phyloP scores from a whole-genome alignment of 495 filamentous ascomycete species.

The Hyaloscypha variabilis region DNA sequence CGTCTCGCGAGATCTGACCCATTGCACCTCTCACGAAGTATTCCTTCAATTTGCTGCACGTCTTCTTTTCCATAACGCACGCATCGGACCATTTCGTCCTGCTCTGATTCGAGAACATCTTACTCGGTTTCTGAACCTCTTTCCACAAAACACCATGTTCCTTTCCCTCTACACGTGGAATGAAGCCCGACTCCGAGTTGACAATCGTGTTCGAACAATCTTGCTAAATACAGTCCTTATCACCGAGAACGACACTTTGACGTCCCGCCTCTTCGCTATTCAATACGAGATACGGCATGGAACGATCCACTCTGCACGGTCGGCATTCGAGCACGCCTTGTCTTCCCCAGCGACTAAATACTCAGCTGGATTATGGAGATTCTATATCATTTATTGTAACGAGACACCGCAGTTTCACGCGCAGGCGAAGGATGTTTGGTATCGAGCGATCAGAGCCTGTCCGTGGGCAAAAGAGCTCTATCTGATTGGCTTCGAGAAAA shows the following conservation, averaged over 20 bases:
- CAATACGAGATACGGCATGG: slow-evolving; percentile 62
- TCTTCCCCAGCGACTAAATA: slow-evolving; percentile 36
- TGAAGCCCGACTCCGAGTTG: slow-evolving; percentile 65
- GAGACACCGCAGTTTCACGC: slow-evolving; percentile 17
- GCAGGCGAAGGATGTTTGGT: slow-evolving; percentile 61
- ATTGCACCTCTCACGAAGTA: slow-evolving; percentile 46
- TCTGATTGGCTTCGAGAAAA: slow-evolving; percentile 57
- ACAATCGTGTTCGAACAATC: slow-evolving; percentile 70
- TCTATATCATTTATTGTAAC: slow-evolving; percentile 60
- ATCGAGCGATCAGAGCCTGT: slow-evolving; percentile 69
- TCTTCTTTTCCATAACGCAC: slow-evolving; percentile 70
- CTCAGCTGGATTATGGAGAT: slow-evolving; percentile 62
- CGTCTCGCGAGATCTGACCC: slow-evolving; percentile 30
- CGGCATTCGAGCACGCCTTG: slow-evolving; percentile 74
- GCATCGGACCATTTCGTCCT: slow-evolving; percentile 63
- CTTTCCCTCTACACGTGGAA: slow-evolving; percentile 72
- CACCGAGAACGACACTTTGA: slow-evolving; percentile 45
- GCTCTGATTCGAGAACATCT: slow-evolving; percentile 62
- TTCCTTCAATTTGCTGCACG: slow-evolving; percentile 67
- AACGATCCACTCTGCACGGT: slow-evolving; percentile 61
- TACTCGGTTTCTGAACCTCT: slow-evolving; percentile 56
- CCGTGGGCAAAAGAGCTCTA: slow-evolving; percentile 77
- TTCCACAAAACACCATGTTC: slow-evolving; percentile 80
- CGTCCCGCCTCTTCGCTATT: slow-evolving; percentile 69
- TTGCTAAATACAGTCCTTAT: slow-evolving; percentile 50